A percentile compares a stretch with the other conserved stretches of the same genome.
Evolutionary conservation across 2,329 filamentous ascomycete species (phyloP).

Genomic region (Penicillium sp.): DNA sequence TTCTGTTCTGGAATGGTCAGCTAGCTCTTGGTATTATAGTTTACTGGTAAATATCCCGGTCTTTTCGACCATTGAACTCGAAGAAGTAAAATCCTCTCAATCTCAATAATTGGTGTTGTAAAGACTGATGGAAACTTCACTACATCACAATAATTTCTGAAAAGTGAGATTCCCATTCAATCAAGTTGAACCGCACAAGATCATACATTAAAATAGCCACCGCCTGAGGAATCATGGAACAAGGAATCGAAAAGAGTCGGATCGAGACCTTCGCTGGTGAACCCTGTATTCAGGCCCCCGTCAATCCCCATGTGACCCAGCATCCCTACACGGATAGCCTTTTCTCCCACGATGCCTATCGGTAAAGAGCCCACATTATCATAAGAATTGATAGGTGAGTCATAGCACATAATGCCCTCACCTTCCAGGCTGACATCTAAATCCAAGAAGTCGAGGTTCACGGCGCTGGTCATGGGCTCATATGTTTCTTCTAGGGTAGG

Average conservation of each 20-base stretch:
- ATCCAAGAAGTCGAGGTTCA: slow-evolving; percentile 20
- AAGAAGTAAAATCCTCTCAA: neutral
- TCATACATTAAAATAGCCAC: neutral
- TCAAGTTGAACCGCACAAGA: neutral
- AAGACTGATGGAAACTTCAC: neutral
- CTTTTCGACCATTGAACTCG: neutral
- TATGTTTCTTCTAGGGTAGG: neutral
- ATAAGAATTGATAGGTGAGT: neutral
- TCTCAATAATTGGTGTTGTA: neutral
- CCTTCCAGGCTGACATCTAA: neutral
- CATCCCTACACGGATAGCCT: neutral
- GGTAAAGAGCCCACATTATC: neutral
- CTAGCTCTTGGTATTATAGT: neutral
- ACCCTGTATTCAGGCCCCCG: neutral
- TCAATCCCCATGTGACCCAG: neutral
- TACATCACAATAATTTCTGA: too few species aligned
- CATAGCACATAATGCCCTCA: neutral
- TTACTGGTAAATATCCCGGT: neutral
- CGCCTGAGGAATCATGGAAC: neutral
- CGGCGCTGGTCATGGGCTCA: neutral
- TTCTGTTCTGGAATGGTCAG: neutral
- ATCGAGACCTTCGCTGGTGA: neutral
- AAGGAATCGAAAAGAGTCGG: neutral
- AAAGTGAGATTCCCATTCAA: neutral
- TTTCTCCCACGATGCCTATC: neutral